These are phyloP conservation scores for Fusarium penzigii DNA, from an alignment of 2,329 filamentous ascomycete species.

Conservation along the genomic window DNA sequence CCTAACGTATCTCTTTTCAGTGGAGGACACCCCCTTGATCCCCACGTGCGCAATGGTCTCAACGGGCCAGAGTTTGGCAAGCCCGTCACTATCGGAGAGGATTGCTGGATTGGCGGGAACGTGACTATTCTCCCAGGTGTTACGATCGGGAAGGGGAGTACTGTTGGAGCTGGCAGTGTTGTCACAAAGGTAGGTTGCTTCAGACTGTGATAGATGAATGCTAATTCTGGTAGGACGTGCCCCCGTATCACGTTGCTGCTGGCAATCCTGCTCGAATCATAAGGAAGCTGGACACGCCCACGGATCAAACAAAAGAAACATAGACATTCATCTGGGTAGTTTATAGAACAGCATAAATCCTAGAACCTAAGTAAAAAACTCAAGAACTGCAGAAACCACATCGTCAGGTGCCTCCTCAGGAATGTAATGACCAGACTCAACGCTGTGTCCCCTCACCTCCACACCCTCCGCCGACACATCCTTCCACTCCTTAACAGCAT, in stretches of 20 bases:
- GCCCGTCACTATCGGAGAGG: constrained; percentile 74
- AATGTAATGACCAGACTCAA: constrained; percentile 51
- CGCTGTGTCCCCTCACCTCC: constrained; percentile 40
- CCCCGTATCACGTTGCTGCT: constrained; percentile 29
- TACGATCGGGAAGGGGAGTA: constrained; percentile 72
- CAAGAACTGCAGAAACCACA: constrained; percentile 41
- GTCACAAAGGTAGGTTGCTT: constrained; percentile 62
- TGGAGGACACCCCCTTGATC: constrained; percentile 77
- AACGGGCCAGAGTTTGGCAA: constrained; percentile 74
- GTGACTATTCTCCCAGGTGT: constrained; percentile 74
- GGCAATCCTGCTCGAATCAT: constrained; percentile 28
- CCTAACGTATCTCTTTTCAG: constrained; percentile 77
- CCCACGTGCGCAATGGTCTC: constrained; percentile 70
- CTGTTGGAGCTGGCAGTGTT: constrained; percentile 78
- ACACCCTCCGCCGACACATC: constrained; percentile 41
- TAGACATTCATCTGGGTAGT: too few species aligned
- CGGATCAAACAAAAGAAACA: too few species aligned
- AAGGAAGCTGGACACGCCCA: constrained; percentile 12
- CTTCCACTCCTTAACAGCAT: constrained; percentile 52
- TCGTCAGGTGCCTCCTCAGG: constrained; percentile 53
- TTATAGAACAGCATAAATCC: too few species aligned
- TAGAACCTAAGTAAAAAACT: constrained; percentile 38
- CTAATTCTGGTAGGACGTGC: constrained; percentile 31
- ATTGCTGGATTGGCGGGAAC: constrained; percentile 79
- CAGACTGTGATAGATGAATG: background rate